These are phyloP conservation scores for Narthecium ossifragum DNA, from an alignment of 106 monocot species.

Conservation along the genomic window DNA sequence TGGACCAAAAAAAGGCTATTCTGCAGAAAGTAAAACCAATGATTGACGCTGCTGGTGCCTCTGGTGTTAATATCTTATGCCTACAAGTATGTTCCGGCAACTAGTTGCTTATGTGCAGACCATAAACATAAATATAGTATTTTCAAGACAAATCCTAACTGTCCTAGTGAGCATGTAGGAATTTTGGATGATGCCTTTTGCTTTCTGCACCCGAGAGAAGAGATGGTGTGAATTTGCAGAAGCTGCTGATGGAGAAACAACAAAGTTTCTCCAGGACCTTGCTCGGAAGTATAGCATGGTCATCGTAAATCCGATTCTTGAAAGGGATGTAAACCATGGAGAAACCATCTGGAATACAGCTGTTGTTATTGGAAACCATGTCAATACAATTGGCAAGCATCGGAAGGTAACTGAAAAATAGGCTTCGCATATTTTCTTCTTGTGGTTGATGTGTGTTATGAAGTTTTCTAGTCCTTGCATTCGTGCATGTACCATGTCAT, in stretches of 20 bases:
- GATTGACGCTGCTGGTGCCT: slow-evolving; percentile 89
- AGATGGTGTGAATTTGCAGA: slow-evolving; percentile 98
- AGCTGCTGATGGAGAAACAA: slow-evolving; percentile 79
- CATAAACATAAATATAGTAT: not conserved
- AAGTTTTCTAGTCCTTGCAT: no score
- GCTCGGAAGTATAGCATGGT: slow-evolving; percentile 92
- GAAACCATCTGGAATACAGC: slow-evolving; percentile 94
- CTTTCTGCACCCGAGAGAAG: slow-evolving; percentile 90
- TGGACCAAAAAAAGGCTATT: slow-evolving; percentile 80
- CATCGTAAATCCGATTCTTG: slow-evolving; percentile 86
- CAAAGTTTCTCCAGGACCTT: slow-evolving; percentile 73
- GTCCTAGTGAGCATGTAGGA: slow-evolving; percentile 70
- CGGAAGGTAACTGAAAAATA: slow-evolving; percentile 51
- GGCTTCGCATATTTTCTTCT: not conserved
- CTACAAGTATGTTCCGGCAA: slow-evolving; percentile 50
- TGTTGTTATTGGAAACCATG: slow-evolving; percentile 89
- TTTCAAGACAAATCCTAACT: no score
- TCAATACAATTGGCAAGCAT: slow-evolving; percentile 89
- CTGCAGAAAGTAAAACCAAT: slow-evolving; percentile 68
- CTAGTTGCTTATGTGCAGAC: not conserved
- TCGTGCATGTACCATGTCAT: no score
- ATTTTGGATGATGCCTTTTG: slow-evolving; percentile 99
- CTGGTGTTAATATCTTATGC: slow-evolving; percentile 86
- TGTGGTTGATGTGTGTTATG: no score
- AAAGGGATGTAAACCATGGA: slow-evolving; percentile 87